These are phyloP conservation scores for Xylaria longipes DNA, from an alignment of 495 filamentous ascomycete genomes.

Conservation along the genomic window DNA sequence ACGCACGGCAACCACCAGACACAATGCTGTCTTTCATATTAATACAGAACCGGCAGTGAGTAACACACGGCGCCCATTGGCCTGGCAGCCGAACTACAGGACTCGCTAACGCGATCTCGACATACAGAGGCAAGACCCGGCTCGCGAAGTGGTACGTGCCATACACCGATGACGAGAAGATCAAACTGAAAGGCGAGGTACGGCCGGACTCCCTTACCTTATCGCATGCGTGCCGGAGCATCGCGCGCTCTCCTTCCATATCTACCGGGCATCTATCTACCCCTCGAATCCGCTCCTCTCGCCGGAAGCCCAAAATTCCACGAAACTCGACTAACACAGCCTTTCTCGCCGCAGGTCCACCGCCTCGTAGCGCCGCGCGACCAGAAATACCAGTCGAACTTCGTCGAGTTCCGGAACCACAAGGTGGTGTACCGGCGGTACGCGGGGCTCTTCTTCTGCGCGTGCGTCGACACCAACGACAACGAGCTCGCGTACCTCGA, in stretches of 20 bases:
- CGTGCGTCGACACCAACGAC: slow-evolving; percentile 98
- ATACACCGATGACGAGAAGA: slow-evolving; percentile 96
- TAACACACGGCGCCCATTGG: slow-evolving; percentile 9
- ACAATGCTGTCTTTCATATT: slow-evolving; percentile 88
- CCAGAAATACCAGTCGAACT: slow-evolving; percentile 99
- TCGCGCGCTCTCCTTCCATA: neutral
- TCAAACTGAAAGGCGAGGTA: slow-evolving; percentile 91
- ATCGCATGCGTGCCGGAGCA: neutral
- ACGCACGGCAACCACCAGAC: slow-evolving; percentile 3
- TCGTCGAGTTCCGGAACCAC: slow-evolving; percentile 91
- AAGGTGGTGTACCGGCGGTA: slow-evolving; percentile 98
- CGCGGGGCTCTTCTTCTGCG: slow-evolving; percentile 97
- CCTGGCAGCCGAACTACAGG: neutral
- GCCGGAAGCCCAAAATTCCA: neutral
- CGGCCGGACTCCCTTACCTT: slow-evolving; percentile 2
- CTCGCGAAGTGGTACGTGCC: slow-evolving; percentile 99
- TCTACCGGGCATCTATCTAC: neutral
- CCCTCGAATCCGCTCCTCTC: neutral
- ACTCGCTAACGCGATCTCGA: slow-evolving; percentile 4
- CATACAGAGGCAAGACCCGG: slow-evolving; percentile 89
- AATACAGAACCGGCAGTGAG: slow-evolving; percentile 94
- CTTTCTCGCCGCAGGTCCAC: slow-evolving; percentile 69
- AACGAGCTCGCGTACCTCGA: slow-evolving; percentile 98
- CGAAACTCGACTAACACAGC: neutral
- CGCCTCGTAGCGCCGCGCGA: slow-evolving; percentile 95